Evolutionary conservation across 2,329 filamentous ascomycete species (phyloP).

Genomic region (Cladosporium phlei): DNA sequence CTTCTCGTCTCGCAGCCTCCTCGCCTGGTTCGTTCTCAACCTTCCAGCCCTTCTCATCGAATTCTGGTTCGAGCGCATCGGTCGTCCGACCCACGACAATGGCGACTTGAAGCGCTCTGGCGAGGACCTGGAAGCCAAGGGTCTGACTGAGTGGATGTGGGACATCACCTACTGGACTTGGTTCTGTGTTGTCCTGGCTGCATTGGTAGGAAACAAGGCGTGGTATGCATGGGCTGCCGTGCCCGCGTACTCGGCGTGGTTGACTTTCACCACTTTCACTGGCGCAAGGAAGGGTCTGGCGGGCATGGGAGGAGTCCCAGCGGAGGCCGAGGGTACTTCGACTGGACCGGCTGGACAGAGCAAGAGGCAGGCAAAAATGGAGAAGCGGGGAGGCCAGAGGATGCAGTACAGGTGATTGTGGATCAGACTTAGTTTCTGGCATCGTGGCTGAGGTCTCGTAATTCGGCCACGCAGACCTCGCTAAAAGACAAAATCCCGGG

Average conservation of each 20-base stretch:
- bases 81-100: conserved; percentile 66
- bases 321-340: neutral
- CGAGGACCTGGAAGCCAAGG: conserved; percentile 81
- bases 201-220: conserved; percentile 74
- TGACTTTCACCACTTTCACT: conserved; percentile 44
- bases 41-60: conserved; percentile 73
- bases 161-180: conserved; percentile 95
- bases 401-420: conserved; percentile 40
- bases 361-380: conserved; percentile 49
- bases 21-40: conserved; percentile 68
- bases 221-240: conserved; percentile 58
- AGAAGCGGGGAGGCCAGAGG: conserved; percentile 48
- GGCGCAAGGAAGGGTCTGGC: conserved; percentile 41
- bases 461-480: no score
- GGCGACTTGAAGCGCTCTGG: conserved; percentile 67
- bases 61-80: conserved; percentile 77
- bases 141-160: conserved; percentile 97
- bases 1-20: conserved; percentile 50
- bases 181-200: conserved; percentile 66
- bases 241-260: conserved; percentile 44
- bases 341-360: conserved; percentile 31
- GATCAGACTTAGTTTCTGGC: no score
- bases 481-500: no score
- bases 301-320: conserved; percentile 32
- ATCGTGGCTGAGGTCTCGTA: no score